A percentile compares a stretch with the other conserved stretches of the same genome.
These are phyloP conservation scores for Alternaria sp. DNA, from an alignment of 2,329 filamentous ascomycete genomes.

Conservation along the genomic window DNA sequence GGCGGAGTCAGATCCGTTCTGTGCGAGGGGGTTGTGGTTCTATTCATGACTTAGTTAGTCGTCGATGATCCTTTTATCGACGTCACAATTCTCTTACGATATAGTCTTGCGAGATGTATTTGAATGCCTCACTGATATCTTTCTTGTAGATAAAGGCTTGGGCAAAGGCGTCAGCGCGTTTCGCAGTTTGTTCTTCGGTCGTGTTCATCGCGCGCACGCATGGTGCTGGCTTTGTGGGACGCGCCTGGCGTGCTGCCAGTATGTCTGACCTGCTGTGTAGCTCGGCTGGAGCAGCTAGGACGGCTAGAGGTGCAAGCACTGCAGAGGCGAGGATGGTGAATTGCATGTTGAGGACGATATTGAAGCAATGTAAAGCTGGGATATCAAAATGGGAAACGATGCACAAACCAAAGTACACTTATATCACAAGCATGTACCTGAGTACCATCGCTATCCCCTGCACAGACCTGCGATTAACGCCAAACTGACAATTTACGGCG, in stretches of 20 bases:
- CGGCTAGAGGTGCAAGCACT: constrained; percentile 24
- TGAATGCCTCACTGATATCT: constrained; percentile 41
- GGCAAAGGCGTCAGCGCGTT: constrained; percentile 31
- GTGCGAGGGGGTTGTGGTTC: constrained; percentile 41
- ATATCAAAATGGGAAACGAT: background rate
- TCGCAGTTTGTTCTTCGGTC: constrained; percentile 24
- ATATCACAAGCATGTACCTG: background rate
- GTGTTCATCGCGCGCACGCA: constrained; percentile 28
- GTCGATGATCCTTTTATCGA: background rate
- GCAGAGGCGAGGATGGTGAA: constrained; percentile 21
- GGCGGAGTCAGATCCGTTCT: constrained; percentile 41
- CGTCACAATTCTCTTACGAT: constrained; percentile 24
- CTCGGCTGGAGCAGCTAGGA: constrained; percentile 25
- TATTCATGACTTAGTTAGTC: constrained; percentile 6
- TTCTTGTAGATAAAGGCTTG: constrained; percentile 40
- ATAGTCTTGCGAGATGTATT: constrained; percentile 37
- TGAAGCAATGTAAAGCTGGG: background rate
- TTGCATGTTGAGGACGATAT: constrained; percentile 24
- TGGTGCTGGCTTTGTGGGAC: constrained; percentile 34
- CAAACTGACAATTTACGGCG: constrained; percentile 1
- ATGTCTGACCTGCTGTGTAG: background rate
- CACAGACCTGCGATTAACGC: background rate
- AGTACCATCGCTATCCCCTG: background rate
- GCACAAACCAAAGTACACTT: background rate
- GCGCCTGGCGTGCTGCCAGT: constrained; percentile 21